phyloP scores from a whole-genome alignment of 139 green algal species.

The Dunaliella primolecta region DNA sequence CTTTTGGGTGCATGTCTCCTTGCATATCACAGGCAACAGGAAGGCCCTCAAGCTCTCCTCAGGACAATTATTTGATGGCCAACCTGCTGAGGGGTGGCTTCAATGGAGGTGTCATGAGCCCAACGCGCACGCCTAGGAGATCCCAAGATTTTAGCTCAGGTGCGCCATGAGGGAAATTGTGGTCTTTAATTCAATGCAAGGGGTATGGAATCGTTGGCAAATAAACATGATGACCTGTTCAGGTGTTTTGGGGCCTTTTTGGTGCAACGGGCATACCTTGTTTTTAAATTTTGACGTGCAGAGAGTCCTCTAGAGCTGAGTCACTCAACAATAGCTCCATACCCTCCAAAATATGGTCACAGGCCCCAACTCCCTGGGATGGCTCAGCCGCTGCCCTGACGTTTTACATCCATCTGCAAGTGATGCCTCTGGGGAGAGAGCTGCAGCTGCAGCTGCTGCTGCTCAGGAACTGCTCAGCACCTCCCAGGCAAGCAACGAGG shows the following conservation, averaged over 20 bases:
- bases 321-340: neutral
- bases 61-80: neutral
- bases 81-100: neutral
- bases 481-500: neutral
- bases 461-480: neutral
- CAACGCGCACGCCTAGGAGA: neutral
- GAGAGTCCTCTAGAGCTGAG: neutral
- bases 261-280: too few species aligned
- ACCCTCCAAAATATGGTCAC: neutral
- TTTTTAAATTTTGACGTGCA: neutral
- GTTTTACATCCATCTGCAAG: neutral
- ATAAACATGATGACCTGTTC: neutral
- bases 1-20: too few species aligned
- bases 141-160: neutral
- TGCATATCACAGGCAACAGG: too few species aligned
- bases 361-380: neutral
- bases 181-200: neutral
- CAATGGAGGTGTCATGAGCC: neutral
- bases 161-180: neutral
- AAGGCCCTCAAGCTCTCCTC: neutral
- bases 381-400: neutral
- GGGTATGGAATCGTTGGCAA: neutral
- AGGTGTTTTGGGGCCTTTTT: neutral
- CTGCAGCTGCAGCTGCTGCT: neutral
- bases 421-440: neutral